Evolutionary conservation across 441 rosid species (phyloP).

Genomic region (Arabidopsis lyrata): DNA sequence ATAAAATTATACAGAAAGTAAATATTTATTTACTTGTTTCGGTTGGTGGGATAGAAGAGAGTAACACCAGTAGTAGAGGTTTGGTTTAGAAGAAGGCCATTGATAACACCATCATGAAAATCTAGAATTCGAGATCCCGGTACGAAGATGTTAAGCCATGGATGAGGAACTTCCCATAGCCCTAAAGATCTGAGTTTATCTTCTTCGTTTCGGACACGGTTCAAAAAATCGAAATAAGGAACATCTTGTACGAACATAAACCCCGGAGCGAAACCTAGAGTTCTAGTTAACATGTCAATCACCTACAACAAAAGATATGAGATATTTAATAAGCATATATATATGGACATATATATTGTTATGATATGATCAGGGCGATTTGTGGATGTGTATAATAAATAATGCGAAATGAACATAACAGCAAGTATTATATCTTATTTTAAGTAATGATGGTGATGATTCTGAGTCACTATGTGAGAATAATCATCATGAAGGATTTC

Average conservation of each 20-base stretch:
- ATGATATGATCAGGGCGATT: neutral
- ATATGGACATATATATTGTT: too few species aligned
- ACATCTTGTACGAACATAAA: conserved; percentile 66
- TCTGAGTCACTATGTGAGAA: neutral
- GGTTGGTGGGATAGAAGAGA: conserved; percentile 86
- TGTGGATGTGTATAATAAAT: neutral
- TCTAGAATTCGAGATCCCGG: conserved; percentile 70
- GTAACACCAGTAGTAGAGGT: conserved; percentile 73
- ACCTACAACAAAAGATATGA: conserved; percentile 47
- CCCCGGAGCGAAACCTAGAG: conserved; percentile 53
- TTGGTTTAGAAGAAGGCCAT: conserved; percentile 62
- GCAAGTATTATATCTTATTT: neutral
- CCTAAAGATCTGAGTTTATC: conserved; percentile 65
- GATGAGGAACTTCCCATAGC: conserved; percentile 97
- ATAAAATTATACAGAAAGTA: neutral
- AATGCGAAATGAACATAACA: neutral
- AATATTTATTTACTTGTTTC: conserved; percentile 60
- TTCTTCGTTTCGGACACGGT: conserved; percentile 82
- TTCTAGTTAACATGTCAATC: conserved; percentile 50
- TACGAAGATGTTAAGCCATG: conserved; percentile 88
- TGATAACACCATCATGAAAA: conserved; percentile 74
- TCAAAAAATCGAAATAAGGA: conserved; percentile 67
- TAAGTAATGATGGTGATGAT: conserved; percentile 5
- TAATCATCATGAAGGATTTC: conserved; percentile 9
- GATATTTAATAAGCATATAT: neutral